phyloP scores from a whole-genome alignment of 1,284 basidiomycete genomes.

The Phellopilus nigrolimitatus region DNA sequence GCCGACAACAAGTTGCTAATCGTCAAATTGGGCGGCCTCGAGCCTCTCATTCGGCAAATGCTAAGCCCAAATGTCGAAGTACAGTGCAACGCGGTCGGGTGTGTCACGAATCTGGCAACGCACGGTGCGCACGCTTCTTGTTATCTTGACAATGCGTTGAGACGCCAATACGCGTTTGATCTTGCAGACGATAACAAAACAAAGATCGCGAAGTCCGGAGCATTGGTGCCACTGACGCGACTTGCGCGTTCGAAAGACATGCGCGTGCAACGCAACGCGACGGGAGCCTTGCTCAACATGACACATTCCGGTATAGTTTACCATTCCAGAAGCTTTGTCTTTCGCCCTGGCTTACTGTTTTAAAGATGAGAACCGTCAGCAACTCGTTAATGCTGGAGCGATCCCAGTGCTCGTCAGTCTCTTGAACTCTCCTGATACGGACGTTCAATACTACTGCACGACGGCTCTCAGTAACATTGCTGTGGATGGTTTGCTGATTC shows the following conservation, averaged over 20 bases:
- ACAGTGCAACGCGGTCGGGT: slow-evolving; percentile 99
- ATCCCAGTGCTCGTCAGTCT: slow-evolving; percentile 96
- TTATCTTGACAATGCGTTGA: not conserved
- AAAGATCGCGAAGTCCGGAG: slow-evolving; percentile 99
- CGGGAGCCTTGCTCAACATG: slow-evolving; percentile 98
- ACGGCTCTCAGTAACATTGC: slow-evolving; percentile 99
- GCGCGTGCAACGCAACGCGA: slow-evolving; percentile 98
- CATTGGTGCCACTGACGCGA: slow-evolving; percentile 92
- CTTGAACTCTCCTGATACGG: slow-evolving; percentile 95
- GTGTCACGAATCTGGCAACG: slow-evolving; percentile 98
- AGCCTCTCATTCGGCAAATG: slow-evolving; percentile 99
- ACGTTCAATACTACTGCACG: slow-evolving; percentile 99
- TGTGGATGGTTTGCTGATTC: slow-evolving; percentile 67
- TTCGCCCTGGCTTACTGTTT: slow-evolving; percentile 6
- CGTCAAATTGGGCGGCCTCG: slow-evolving; percentile 95
- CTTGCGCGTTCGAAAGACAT: slow-evolving; percentile 98
- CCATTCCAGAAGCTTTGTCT: slow-evolving; percentile 7
- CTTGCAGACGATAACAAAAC: slow-evolving; percentile 96
- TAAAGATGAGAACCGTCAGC: slow-evolving; percentile 95
- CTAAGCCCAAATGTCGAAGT: slow-evolving; percentile 99
- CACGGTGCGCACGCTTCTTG: slow-evolving; percentile 62
- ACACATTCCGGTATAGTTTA: slow-evolving; percentile 81
- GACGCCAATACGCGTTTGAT: not conserved
- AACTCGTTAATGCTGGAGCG: slow-evolving; percentile 97
- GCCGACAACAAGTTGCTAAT: slow-evolving; percentile 99